Conservation (phyloP, 495 filamentous ascomycete species). For the Neurospora tetrasperma region DNA sequence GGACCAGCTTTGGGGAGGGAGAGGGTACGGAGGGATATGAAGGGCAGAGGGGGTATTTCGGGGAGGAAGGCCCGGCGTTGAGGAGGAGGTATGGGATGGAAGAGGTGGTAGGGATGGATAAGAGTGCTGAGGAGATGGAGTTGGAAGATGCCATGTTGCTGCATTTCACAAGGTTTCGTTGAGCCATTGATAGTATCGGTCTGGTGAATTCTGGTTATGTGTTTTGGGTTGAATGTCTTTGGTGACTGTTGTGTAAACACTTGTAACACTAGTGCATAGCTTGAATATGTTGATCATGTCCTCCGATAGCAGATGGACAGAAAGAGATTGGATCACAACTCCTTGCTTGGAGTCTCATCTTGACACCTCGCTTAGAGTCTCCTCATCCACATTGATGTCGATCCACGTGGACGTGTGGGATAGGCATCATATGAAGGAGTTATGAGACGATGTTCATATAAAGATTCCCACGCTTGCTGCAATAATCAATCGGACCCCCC, state of each 20-base stretch:
- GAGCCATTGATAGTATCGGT: background rate
- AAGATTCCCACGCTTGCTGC: background rate
- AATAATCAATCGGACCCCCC: background rate
- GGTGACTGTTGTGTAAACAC: background rate
- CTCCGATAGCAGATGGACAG: background rate
- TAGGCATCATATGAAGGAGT: background rate
- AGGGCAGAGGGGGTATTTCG: background rate
- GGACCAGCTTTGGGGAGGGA: background rate
- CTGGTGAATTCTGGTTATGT: background rate
- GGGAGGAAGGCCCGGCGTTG: background rate
- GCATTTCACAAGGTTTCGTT: background rate
- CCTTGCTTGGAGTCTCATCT: background rate
- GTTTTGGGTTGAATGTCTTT: background rate
- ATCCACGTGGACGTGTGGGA: background rate
- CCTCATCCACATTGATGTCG: background rate
- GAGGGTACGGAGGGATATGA: background rate
- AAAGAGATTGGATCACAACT: background rate
- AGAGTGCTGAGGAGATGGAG: background rate
- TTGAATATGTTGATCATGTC: background rate
- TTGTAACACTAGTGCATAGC: background rate
- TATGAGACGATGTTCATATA: background rate
- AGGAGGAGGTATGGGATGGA: background rate
- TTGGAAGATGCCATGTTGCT: background rate
- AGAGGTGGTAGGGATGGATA: background rate
- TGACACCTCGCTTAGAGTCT: background rate